Base-by-base conservation (phyloP, 2,329 filamentous ascomycete genomes). In the Atkinsonella hypoxylon region DNA sequence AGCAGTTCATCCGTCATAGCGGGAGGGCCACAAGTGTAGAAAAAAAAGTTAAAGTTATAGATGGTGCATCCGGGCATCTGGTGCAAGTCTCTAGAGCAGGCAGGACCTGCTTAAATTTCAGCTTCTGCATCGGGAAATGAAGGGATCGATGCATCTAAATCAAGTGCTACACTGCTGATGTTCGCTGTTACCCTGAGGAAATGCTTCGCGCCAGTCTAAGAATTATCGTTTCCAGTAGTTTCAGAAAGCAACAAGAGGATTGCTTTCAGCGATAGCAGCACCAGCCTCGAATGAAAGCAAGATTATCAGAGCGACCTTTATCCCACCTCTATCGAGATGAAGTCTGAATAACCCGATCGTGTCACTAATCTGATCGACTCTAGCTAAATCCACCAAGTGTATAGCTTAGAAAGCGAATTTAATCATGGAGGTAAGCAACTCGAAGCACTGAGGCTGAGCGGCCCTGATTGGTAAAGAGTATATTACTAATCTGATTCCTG, bases 1-100 rank as follows among this genome's bases (percentile, higher is more conserved):
- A 83, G 78, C 56, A 85, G 74, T 47, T 76, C 72, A 61, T 88
- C 85, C 1, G 82, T 87, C 83, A 87, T 87, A 2, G 58, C 57
- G 11, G 81, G 81, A 13, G 83, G 76, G 1, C 84, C 84, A 59
- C 85, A 88, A 0, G 88, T 66, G 62, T 87, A 88, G 12, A n/a
- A n/a, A 80, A 78, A 3, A 82, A 69, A 0, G 73, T 72, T 1
- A 66, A 63, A n/a, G n/a, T n/a, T n/a, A 1, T 61, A 49, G 2
- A 36, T 1, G 2, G 34, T 13, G 11, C 4, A 36, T 10, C 34
- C 34, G 15, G 4, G 7, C 7, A 5, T 36, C 34, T 15, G 34
- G 12, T 4, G 11, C 34, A 36, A 8, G 5, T 36, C 34, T 36
- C 11, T 9, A 11, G 34, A 36, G 2, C 8, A 36, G 26, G 26